Conservation (phyloP, 495 filamentous ascomycete species). For the Penicillium malachiteum region DNA sequence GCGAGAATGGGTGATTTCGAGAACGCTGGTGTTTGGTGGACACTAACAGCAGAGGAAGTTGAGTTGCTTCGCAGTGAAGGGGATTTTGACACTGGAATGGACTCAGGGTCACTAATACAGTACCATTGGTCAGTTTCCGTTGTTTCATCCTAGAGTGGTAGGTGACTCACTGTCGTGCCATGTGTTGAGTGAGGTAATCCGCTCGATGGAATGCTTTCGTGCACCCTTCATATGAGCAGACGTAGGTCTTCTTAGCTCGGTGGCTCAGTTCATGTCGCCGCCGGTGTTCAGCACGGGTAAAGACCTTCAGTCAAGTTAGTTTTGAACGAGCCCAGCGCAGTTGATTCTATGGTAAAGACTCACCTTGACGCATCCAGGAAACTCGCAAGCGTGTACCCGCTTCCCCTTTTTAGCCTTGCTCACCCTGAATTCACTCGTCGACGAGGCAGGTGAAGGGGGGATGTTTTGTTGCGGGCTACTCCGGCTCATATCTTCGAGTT, state of each 20-base stretch:
- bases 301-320: constrained; percentile 49
- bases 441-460: constrained; percentile 46
- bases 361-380: constrained; percentile 62
- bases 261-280: constrained; percentile 90
- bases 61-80: constrained; percentile 2
- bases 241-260: constrained; percentile 62
- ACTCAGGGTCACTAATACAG: neutral
- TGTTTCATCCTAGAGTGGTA: neutral
- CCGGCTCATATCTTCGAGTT: neutral
- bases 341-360: neutral
- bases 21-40: neutral
- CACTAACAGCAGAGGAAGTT: constrained; percentile 1
- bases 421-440: constrained; percentile 66
- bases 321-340: constrained; percentile 1
- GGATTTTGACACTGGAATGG: neutral
- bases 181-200: constrained; percentile 75
- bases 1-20: neutral
- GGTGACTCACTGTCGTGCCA: constrained; percentile 73
- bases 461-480: neutral
- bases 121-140: neutral
- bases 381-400: constrained; percentile 72
- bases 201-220: constrained; percentile 78
- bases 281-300: constrained; percentile 79
- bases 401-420: constrained; percentile 84
- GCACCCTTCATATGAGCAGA: constrained; percentile 67